Base-by-base conservation (phyloP, 148 eudicot species). In the Euryodendron excelsum region DNA sequence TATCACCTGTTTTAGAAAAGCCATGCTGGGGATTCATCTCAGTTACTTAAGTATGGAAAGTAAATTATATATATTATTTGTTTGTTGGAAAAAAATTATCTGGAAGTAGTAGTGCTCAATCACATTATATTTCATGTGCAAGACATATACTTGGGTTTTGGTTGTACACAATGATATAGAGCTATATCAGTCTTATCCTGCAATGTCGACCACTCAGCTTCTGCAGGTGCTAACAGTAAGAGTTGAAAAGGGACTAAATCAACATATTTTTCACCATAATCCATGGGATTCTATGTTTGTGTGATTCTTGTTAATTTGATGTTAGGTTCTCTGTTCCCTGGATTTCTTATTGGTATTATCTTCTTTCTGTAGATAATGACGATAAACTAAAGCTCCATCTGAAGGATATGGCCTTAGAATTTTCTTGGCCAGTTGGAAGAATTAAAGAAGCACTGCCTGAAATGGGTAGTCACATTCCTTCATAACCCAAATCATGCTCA, bases 351-450 rank as follows among this genome's bases (percentile, higher is more conserved):
- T 0, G 48, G 21, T 47, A 21, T 33, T 13, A 68, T 69, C 23
- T 75, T 71, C 39, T 70, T 59, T 63, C 10, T 44, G 72, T 78
- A 91, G 96, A 90, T 52, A 78, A 82, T 67, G 88, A 84, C 45
- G 90, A 89, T 75, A 80, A 78, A 62, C 84, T 96, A 36, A 90
- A 78, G 73, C 89, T 96, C 60, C 84, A 84, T 47, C 89, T 96
- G 80, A 90, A 91, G 89, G 99, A 93, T 80, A 55, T 86, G 90
- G 87, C 37, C 33, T 84, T 96, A 72, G 94, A 93, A 60, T 91
- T 96, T 77, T 91, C 93, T 2, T 96, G 98, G 99, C 84, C 94
- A 12, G 82, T 93, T 78, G 90, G 73, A 69, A 90, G 82, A 79
- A 77, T 96, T 39, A 87, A 77, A 82, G 91, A 86, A 85, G 87